A percentile compares a stretch with the other conserved stretches of the same genome.
Conservation (phyloP, 1,139 yeast species). For the Casaregolazyma suthepensis region DNA sequence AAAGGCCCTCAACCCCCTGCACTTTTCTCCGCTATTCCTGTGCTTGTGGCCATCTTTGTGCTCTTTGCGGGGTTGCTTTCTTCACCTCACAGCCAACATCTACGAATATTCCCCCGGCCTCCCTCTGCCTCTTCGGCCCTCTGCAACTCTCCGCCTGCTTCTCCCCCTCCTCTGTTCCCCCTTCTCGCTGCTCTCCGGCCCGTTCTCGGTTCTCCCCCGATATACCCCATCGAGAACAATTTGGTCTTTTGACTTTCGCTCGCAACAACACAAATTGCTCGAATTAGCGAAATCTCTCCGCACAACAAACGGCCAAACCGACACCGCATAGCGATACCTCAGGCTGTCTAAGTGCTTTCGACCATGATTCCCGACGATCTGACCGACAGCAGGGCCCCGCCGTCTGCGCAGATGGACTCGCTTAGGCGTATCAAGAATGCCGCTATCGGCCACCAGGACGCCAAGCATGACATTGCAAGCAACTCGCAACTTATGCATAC, state of each 20-base stretch:
- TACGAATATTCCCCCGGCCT: too few relatives aligned
- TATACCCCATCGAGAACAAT: background rate
- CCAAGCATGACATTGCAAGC: constrained; percentile 24
- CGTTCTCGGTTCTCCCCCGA: background rate
- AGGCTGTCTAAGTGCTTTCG: background rate
- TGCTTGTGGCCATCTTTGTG: too few relatives aligned
- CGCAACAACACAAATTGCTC: background rate
- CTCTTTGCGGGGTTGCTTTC: too few relatives aligned
- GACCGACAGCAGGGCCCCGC: background rate
- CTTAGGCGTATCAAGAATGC: constrained; percentile 28
- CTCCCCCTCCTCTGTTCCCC: background rate
- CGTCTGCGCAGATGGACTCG: constrained; percentile 15
- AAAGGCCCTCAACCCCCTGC: too few relatives aligned
- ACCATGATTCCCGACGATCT: background rate
- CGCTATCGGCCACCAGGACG: constrained; percentile 33
- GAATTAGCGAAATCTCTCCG: background rate
- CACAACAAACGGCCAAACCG: background rate
- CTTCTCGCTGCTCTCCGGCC: background rate
- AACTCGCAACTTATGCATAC: constrained; percentile 24
- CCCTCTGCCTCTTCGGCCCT: too few relatives aligned
- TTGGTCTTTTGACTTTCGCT: background rate
- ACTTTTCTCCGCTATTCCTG: too few relatives aligned
- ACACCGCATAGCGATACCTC: background rate
- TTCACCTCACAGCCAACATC: too few relatives aligned
- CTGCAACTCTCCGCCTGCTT: background rate